Conservation (phyloP, 2,329 filamentous ascomycete genomes). For the Alternaria brassicae region DNA sequence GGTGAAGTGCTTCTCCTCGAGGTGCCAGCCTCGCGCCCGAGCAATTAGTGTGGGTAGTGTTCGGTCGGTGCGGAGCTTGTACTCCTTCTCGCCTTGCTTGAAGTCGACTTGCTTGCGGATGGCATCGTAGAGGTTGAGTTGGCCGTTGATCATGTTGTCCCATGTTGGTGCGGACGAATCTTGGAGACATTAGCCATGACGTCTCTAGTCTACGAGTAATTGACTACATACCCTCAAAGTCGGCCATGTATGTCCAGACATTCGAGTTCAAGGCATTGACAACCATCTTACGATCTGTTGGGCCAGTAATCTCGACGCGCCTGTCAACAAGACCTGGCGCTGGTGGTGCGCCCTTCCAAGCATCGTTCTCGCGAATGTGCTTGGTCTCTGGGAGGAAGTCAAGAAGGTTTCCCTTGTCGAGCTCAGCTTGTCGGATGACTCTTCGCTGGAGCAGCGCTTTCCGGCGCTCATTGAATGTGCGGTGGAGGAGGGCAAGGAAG, state of each 20-base stretch:
- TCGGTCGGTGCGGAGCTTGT: slow-evolving; percentile 94
- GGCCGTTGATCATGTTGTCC: slow-evolving; percentile 99
- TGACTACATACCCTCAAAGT: slow-evolving; percentile 81
- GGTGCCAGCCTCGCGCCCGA: slow-evolving; percentile 94
- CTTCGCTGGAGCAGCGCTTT: slow-evolving; percentile 89
- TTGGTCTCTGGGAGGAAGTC: slow-evolving; percentile 97
- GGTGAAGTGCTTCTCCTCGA: slow-evolving; percentile 97
- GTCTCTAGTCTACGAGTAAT: neutral
- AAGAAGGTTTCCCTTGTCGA: slow-evolving; percentile 85
- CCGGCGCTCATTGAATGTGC: slow-evolving; percentile 89
- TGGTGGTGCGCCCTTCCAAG: slow-evolving; percentile 91
- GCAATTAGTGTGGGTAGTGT: slow-evolving; percentile 89
- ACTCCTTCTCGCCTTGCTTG: slow-evolving; percentile 93
- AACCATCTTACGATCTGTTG: slow-evolving; percentile 98
- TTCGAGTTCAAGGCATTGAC: slow-evolving; percentile 95
- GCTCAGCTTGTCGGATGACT: slow-evolving; percentile 84
- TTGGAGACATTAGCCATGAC: slow-evolving; percentile 49
- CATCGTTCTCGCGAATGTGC: slow-evolving; percentile 90
- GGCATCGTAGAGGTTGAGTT: slow-evolving; percentile 96
- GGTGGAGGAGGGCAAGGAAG: slow-evolving; percentile 93
- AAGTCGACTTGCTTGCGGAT: slow-evolving; percentile 95
- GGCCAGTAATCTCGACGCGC: slow-evolving; percentile 95
- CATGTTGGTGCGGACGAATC: slow-evolving; percentile 95
- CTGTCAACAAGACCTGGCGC: slow-evolving; percentile 93
- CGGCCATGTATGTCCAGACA: slow-evolving; percentile 99